Base-by-base conservation (phyloP, 805 yeast species). In the Zygosaccharomyces gambellarensis region DNA sequence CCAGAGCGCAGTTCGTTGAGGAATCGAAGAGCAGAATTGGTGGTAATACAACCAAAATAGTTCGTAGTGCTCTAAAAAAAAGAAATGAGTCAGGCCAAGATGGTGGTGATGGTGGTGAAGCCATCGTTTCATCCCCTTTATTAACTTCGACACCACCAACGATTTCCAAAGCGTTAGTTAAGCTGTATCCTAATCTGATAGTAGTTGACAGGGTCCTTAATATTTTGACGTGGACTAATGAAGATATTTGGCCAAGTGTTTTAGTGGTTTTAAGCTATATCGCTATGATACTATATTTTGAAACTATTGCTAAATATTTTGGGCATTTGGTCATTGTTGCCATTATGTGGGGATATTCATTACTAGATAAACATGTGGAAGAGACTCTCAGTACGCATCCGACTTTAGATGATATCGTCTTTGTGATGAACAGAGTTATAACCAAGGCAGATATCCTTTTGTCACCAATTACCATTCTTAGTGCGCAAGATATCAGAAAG, bases 101-200 rank as follows among this genome's bases (percentile, higher is more conserved):
- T 7, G 42, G 38, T 21, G 48, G 49, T 12, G 39, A 49, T 12
- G 34, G 39, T 29, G 46, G 45, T 17, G 55, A 52, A 14, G 52
- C 57, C n/a, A 55, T 59, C 12, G 63, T 62, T 52, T 78, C 94
- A 1, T 86, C 96, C 2, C 96, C 97, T 1, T 75, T 94, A 55
- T 76, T 89, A 34, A 81, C 89, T 1, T 81, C 89, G 1, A 94
- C 99, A 0, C 98, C 98, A 2, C 94, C 97, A 2, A 80, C 90
- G 0, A 88, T 92, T 11, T 83, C 96, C 28, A 86, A 87, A 58
- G 87, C 94, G 2, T 74, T 92, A 45, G 80, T 90, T 36, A 77
- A 81, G 52, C 81, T 95, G 8, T 90, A 92, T 64, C 98, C 98
- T 1, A 88, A 88, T 63, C 72, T 92, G 39, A 75, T 87, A 36